Evolutionary conservation across 2,329 filamentous ascomycete genomes (phyloP).

Genomic region (Fusarium torulosum): DNA sequence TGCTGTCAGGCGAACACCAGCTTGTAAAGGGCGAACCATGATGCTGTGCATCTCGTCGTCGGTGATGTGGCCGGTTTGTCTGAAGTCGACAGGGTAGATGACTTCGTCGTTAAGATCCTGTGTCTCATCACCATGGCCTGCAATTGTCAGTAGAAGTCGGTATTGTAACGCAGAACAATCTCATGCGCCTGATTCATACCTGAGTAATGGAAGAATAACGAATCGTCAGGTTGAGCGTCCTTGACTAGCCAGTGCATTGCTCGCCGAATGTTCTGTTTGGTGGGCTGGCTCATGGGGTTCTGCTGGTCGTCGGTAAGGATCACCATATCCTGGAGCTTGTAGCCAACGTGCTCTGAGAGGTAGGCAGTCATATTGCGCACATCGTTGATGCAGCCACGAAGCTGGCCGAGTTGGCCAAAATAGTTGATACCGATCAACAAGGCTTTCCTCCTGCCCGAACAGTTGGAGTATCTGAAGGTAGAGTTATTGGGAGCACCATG

Average conservation of each 20-base stretch:
- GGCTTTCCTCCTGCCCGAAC: conserved; percentile 89
- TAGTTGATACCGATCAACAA: conserved; percentile 96
- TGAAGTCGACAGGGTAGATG: conserved; percentile 86
- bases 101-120: conserved; percentile 84
- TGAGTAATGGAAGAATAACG: conserved; percentile 97
- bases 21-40: conserved; percentile 70
- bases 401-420: conserved; percentile 89
- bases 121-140: conserved; percentile 83
- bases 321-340: conserved; percentile 97
- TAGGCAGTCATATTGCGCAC: conserved; percentile 97
- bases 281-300: conserved; percentile 96
- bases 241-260: conserved; percentile 99
- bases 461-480: conserved; percentile 90
- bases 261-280: conserved; percentile 92
- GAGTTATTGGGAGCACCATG: conserved; percentile 84
- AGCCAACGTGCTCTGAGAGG: conserved; percentile 88
- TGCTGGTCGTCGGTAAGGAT: conserved; percentile 96
- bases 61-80: conserved; percentile 82
- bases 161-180: neutral
- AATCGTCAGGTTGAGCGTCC: conserved; percentile 91
- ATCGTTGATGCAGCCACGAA: conserved; percentile 96
- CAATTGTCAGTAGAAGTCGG: conserved; percentile 26
- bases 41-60: conserved; percentile 86
- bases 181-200: conserved; percentile 64
- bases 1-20: conserved; percentile 70